Evolutionary conservation across 192 early-diverging fungal species (phyloP).

Genomic region (Gaertneriomyces semiglobifer): DNA sequence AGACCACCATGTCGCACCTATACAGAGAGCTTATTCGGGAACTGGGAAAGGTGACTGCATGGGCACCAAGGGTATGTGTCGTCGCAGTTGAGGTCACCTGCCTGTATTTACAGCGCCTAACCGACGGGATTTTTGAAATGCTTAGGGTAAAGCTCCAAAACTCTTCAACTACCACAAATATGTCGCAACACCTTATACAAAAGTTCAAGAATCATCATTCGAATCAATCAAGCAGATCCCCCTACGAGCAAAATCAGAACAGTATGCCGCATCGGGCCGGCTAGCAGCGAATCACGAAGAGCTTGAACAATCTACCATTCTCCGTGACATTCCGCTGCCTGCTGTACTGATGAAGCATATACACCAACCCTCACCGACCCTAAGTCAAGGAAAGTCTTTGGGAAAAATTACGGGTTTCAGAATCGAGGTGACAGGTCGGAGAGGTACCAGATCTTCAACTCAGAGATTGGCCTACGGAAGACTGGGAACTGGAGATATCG

Average conservation of each 20-base stretch:
- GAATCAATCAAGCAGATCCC: conserved; percentile 21
- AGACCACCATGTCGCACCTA: too few relatives aligned
- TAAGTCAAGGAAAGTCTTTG: conserved; percentile 9
- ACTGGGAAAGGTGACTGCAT: conserved; percentile 21
- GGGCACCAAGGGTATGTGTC: conserved; percentile 27
- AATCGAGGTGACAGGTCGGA: conserved; percentile 43
- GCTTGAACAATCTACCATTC: neutral
- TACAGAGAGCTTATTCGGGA: conserved; percentile 13
- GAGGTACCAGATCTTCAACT: conserved; percentile 34
- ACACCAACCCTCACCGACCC: conserved; percentile 19
- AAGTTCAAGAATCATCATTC: neutral
- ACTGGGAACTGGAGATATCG: conserved; percentile 33
- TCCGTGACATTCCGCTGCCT: conserved; percentile 41
- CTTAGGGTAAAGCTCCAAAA: conserved; percentile 18
- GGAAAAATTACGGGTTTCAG: conserved; percentile 45
- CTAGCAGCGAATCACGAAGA: neutral
- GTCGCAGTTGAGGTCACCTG: neutral
- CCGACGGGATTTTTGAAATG: neutral
- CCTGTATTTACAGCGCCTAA: neutral
- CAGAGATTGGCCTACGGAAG: conserved; percentile 41
- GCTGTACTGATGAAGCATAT: conserved; percentile 34
- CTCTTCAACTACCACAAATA: conserved; percentile 22
- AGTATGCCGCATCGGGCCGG: conserved; percentile 14
- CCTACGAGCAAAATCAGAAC: conserved; percentile 8
- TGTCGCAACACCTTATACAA: conserved; percentile 12